Conservation (phyloP, 768 basidiomycete species). For the Macrolepiota albuminosa region DNA sequence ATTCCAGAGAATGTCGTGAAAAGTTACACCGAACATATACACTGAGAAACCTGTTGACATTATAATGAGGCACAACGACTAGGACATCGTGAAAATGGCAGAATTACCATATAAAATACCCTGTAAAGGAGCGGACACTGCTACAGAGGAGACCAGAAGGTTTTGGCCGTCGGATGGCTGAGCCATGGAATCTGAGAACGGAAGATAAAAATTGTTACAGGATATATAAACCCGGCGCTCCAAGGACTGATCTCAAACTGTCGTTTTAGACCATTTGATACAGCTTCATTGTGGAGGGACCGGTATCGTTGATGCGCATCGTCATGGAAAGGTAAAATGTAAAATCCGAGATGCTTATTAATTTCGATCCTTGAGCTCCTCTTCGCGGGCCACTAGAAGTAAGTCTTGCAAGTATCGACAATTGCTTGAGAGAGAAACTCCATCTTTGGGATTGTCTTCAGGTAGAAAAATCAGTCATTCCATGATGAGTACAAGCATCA, state of each 20-base stretch:
- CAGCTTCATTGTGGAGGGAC: too few species aligned
- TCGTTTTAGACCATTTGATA: too few species aligned
- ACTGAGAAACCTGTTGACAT: not conserved
- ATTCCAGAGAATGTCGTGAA: not conserved
- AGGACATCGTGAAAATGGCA: not conserved
- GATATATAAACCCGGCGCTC: not conserved
- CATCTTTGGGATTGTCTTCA: too few species aligned
- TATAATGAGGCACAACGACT: not conserved
- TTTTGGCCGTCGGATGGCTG: not conserved
- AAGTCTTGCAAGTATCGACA: too few species aligned
- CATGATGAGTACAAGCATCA: too few species aligned
- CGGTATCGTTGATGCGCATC: too few species aligned
- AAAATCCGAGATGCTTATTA: too few species aligned
- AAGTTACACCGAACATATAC: not conserved
- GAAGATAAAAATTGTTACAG: not conserved
- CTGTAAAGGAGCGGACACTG: not conserved
- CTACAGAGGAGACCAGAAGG: not conserved
- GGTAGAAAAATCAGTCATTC: too few species aligned
- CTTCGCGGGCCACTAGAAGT: too few species aligned
- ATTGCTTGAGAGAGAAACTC: too few species aligned
- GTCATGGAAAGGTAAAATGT: too few species aligned
- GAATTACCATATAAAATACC: not conserved
- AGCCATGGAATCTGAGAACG: not conserved
- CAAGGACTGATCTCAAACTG: not conserved
- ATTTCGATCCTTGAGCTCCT: too few species aligned